A percentile compares a stretch with the other conserved stretches of the same genome.
These are phyloP conservation scores for Arthrocladium fulminans DNA, from an alignment of 2,329 filamentous ascomycete species.

Conservation along the genomic window DNA sequence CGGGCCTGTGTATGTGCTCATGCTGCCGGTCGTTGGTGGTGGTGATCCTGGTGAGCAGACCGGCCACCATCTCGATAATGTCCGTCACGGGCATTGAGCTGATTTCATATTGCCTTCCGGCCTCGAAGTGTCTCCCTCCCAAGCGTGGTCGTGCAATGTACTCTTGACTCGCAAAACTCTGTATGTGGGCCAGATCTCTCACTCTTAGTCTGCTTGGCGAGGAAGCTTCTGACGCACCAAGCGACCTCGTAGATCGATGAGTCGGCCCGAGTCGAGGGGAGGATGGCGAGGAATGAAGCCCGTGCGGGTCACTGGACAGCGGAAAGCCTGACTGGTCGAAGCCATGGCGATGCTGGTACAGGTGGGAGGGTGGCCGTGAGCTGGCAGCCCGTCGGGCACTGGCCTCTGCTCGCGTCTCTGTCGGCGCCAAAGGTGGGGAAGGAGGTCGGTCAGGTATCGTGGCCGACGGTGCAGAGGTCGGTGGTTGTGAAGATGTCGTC, in stretches of 20 bases:
- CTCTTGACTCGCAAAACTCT: conserved; percentile 75
- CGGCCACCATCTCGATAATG: conserved; percentile 98
- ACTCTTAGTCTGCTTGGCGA: conserved; percentile 63
- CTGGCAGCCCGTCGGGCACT: conserved; percentile 10
- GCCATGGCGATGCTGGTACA: conserved; percentile 19
- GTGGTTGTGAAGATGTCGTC: conserved; percentile 4
- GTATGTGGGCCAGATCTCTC: conserved; percentile 82
- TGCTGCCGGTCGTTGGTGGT: conserved; percentile 93
- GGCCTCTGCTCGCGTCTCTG: conserved; percentile 5
- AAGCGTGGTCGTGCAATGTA: conserved; percentile 49
- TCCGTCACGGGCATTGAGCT: conserved; percentile 95
- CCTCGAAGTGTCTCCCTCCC: conserved; percentile 38
- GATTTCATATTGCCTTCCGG: conserved; percentile 71
- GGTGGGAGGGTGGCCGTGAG: conserved; percentile 10
- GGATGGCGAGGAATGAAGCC: conserved; percentile 33
- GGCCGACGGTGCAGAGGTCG: not conserved
- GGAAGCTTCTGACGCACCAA: conserved; percentile 33
- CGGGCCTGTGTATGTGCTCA: conserved; percentile 72
- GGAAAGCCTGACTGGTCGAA: conserved; percentile 25
- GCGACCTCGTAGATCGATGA: conserved; percentile 35
- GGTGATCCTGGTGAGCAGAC: conserved; percentile 91
- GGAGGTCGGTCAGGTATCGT: conserved; percentile 13
- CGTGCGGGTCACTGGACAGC: conserved; percentile 24
- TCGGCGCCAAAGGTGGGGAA: conserved; percentile 5
- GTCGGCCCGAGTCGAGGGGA: conserved; percentile 40